These are phyloP conservation scores for Cryptosporidium xiaoi DNA, from an alignment of 169 alveolate genomes.

Conservation along the genomic window DNA sequence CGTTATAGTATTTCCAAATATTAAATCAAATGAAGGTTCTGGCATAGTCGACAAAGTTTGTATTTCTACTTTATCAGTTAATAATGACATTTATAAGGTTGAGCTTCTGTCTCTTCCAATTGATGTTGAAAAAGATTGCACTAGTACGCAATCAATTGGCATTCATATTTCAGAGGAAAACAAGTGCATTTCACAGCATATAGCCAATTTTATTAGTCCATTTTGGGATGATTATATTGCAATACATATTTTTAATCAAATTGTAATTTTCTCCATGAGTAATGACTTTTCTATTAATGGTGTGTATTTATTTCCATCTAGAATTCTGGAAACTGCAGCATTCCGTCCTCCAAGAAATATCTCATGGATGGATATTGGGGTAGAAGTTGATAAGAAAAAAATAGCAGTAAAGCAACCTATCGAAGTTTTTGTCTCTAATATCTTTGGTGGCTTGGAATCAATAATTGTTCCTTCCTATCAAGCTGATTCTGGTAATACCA, in stretches of 20 bases:
- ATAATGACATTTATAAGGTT: neutral
- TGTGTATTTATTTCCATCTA: conserved; percentile 48
- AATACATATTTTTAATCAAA: conserved; percentile 45
- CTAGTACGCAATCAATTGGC: conserved; percentile 10
- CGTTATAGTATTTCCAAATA: conserved; percentile 6
- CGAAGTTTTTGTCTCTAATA: conserved; percentile 54
- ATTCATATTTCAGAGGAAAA: conserved; percentile 32
- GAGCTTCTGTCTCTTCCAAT: conserved; percentile 9
- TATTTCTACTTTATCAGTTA: conserved; percentile 9
- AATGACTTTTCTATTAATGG: conserved; percentile 20
- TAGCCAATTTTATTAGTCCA: conserved; percentile 63
- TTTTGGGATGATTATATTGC: conserved; percentile 56
- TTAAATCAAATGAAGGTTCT: neutral
- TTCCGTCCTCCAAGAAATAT: conserved; percentile 39
- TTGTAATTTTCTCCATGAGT: conserved; percentile 24
- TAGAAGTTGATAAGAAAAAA: neutral
- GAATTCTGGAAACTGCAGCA: conserved; percentile 57
- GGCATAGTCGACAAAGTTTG: too few relatives aligned
- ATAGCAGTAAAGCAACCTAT: neutral
- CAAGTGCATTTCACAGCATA: conserved; percentile 6
- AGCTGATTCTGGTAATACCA: neutral
- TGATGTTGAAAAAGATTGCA: neutral
- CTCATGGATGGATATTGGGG: conserved; percentile 34
- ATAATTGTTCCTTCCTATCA: conserved; percentile 26
- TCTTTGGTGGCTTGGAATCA: conserved; percentile 62